phyloP scores from a whole-genome alignment of 1,139 yeast species.

The Suhomyces chickasaworum region DNA sequence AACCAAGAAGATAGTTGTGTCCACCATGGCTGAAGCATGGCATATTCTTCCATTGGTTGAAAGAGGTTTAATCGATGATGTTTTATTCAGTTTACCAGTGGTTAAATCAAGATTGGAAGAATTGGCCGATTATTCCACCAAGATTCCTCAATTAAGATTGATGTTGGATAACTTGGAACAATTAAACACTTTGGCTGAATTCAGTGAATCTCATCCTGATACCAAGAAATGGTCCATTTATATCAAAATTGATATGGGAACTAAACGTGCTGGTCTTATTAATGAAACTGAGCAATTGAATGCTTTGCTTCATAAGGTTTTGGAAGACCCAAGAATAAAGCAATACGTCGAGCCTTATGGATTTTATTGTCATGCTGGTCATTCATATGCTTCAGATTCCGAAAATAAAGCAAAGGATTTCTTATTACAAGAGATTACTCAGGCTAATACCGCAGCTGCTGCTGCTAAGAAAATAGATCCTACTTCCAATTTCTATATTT shows the following conservation, averaged over 20 bases:
- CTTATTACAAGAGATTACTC: constrained; percentile 55
- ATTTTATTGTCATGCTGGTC: constrained; percentile 80
- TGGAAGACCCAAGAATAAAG: constrained; percentile 22
- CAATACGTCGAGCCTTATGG: constrained; percentile 55
- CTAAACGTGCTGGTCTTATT: constrained; percentile 62
- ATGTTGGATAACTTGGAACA: constrained; percentile 67
- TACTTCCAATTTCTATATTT: constrained; percentile 38
- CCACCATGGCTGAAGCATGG: constrained; percentile 71
- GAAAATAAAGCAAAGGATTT: constrained; percentile 49
- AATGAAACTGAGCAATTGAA: constrained; percentile 32
- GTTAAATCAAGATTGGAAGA: constrained; percentile 55
- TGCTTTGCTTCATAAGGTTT: constrained; percentile 31
- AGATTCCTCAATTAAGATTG: constrained; percentile 49
- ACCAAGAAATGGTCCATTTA: constrained; percentile 55
- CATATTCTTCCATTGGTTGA: constrained; percentile 47
- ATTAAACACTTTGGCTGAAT: constrained; percentile 47
- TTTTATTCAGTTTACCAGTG: constrained; percentile 72
- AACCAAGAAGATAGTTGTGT: constrained; percentile 60
- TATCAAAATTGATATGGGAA: constrained; percentile 62
- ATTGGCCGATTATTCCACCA: constrained; percentile 43
- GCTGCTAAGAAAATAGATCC: constrained; percentile 34
- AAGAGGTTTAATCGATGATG: constrained; percentile 53
- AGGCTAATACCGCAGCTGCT: constrained; percentile 57
- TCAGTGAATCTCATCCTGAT: constrained; percentile 24
- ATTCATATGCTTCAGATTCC: constrained; percentile 59